Conservation (phyloP, 305 asterid genomes). For the Fraxinus paxiana region DNA sequence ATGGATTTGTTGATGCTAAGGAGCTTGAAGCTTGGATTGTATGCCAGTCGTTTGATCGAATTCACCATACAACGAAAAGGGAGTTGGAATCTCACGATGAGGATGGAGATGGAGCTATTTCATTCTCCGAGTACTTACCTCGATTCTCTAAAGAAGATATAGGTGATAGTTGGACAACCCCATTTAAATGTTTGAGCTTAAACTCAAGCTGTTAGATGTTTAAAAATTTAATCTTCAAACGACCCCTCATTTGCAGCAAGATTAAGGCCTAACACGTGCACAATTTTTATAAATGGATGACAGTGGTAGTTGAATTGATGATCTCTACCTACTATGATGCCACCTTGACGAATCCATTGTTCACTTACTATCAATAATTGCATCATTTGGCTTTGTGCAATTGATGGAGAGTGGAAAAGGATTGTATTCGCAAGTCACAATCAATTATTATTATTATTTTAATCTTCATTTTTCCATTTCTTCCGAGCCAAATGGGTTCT, state of each 20-base stretch:
- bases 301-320: not conserved
- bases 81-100: constrained; percentile 29
- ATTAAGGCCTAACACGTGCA: not conserved
- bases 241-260: not conserved
- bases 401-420: not conserved
- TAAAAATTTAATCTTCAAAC: not conserved
- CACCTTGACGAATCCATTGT: not conserved
- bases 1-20: constrained; percentile 30
- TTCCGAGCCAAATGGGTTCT: constrained; percentile 17
- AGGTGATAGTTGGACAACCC: constrained; percentile 19
- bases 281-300: not conserved
- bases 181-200: not conserved
- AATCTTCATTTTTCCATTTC: not conserved
- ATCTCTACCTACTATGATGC: not conserved
- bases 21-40: constrained; percentile 35
- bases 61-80: constrained; percentile 21
- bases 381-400: not conserved
- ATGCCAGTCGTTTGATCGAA: constrained; percentile 28
- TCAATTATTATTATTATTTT: not conserved
- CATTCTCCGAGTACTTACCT: constrained; percentile 35
- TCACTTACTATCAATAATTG: not conserved
- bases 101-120: constrained; percentile 32
- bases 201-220: not conserved
- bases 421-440: not conserved
- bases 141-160: constrained; percentile 25